Percentiles rank a stretch among this genome's conserved stretches.
phyloP scores from a whole-genome alignment of 805 yeast genomes.

The Maudiozyma barnettii region DNA sequence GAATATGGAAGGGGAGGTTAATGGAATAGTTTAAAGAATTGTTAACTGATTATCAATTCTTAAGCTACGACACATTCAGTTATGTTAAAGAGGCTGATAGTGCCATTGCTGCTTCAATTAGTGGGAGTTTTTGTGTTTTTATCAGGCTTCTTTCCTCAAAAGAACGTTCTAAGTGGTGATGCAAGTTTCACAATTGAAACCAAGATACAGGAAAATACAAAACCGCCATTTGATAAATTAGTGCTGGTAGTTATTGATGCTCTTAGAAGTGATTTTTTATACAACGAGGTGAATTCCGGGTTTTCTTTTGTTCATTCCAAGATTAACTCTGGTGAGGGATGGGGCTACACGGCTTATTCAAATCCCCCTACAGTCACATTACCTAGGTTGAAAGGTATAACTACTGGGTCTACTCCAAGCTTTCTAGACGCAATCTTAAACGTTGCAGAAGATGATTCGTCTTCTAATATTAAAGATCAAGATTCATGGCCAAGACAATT shows the following conservation, averaged over 20 bases:
- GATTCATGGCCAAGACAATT: constrained; percentile 87
- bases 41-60: background rate
- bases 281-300: constrained; percentile 45
- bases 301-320: constrained; percentile 61
- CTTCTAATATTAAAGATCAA: constrained; percentile 52
- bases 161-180: constrained; percentile 59
- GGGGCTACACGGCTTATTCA: constrained; percentile 86
- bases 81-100: constrained; percentile 1
- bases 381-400: constrained; percentile 85
- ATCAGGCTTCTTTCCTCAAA: constrained; percentile 87
- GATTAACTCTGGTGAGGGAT: constrained; percentile 55
- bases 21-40: no score
- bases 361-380: constrained; percentile 96
- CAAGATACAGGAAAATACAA: constrained; percentile 22
- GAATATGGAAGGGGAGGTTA: background rate
- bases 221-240: constrained; percentile 46
- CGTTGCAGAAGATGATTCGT: constrained; percentile 83
- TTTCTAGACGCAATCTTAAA: constrained; percentile 90
- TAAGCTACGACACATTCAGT: background rate
- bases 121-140: constrained; percentile 55
- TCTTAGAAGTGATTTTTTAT: constrained; percentile 79
- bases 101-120: constrained; percentile 32
- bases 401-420: constrained; percentile 91
- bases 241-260: constrained; percentile 90
- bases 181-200: constrained; percentile 32